phyloP scores from a whole-genome alignment of 768 basidiomycete species.

The Tricholoma flavovirens region DNA sequence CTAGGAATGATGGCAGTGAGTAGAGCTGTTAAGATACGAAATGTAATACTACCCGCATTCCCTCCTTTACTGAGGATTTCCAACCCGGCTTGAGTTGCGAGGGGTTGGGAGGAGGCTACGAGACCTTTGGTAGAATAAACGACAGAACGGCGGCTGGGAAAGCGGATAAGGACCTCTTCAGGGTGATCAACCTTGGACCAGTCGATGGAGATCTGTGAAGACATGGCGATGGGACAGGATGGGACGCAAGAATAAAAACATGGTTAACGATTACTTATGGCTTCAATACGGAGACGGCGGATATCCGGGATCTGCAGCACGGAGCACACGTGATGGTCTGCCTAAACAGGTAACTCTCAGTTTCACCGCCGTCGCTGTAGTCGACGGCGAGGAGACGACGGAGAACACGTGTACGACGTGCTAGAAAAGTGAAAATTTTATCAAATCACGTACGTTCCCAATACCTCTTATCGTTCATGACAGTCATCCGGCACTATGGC shows the following conservation, averaged over 20 bases:
- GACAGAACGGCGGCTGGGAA: slow-evolving; percentile 80
- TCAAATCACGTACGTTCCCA: slow-evolving; percentile 4
- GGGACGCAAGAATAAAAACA: neutral
- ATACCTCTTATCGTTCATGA: neutral
- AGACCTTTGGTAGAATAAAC: slow-evolving; percentile 85
- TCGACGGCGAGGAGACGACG: neutral
- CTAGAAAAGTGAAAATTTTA: neutral
- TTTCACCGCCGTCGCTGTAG: neutral
- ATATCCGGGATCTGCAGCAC: neutral
- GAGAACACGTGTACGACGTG: neutral
- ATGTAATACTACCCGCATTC: slow-evolving; percentile 67
- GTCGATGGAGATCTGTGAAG: slow-evolving; percentile 33
- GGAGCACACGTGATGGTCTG: too few relatives aligned
- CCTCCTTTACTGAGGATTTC: slow-evolving; percentile 91
- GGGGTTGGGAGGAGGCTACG: slow-evolving; percentile 85
- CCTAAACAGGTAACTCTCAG: too few relatives aligned
- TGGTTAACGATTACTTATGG: too few relatives aligned
- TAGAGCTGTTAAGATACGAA: neutral
- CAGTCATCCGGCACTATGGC: slow-evolving; percentile 11
- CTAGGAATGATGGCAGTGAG: slow-evolving; percentile 30
- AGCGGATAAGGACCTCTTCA: slow-evolving; percentile 59
- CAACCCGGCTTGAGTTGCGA: slow-evolving; percentile 86
- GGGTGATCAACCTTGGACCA: slow-evolving; percentile 65
- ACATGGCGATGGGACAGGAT: slow-evolving; percentile 18
- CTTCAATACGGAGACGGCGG: too few relatives aligned